A percentile compares a stretch with the other conserved stretches of the same genome.
Evolutionary conservation across 2,329 filamentous ascomycete genomes (phyloP).

Genomic region (Rasamsonia emersonii): DNA sequence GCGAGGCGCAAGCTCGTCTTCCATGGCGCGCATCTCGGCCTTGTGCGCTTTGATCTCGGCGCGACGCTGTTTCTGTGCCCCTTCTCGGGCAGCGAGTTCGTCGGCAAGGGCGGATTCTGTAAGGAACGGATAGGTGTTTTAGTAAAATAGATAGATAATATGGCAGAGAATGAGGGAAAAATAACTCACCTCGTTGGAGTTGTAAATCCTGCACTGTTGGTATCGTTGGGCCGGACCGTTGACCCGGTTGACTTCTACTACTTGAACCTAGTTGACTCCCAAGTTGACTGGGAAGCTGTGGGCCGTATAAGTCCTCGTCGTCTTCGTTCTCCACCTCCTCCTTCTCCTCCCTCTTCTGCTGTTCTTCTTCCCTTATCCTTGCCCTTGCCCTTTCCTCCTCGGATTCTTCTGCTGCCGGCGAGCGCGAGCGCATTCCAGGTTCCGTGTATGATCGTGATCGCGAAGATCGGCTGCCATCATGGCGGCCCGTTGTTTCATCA

Average conservation of each 20-base stretch:
- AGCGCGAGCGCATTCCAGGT: background rate
- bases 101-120: conserved; percentile 27
- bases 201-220: conserved; percentile 68
- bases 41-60: conserved; percentile 46
- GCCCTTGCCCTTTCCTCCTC: conserved; percentile 12
- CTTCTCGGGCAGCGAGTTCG: conserved; percentile 17
- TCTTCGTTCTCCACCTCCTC: conserved; percentile 35
- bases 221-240: conserved; percentile 49
- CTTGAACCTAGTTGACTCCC: too few species aligned
- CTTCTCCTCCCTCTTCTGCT: conserved; percentile 8
- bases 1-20: conserved; percentile 71
- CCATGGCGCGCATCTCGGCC: conserved; percentile 22
- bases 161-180: background rate
- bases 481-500: too few species aligned
- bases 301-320: conserved; percentile 57
- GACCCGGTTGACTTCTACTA: conserved; percentile 15
- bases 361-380: conserved; percentile 5
- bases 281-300: conserved; percentile 38
- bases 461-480: background rate
- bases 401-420: too few species aligned
- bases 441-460: background rate
- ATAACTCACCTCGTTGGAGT: conserved; percentile 36
- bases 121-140: too few species aligned
- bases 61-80: conserved; percentile 25
- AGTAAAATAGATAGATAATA: background rate